Evolutionary conservation across 2,329 filamentous ascomycete genomes (phyloP).

Genomic region (Fusarium miscanthi): DNA sequence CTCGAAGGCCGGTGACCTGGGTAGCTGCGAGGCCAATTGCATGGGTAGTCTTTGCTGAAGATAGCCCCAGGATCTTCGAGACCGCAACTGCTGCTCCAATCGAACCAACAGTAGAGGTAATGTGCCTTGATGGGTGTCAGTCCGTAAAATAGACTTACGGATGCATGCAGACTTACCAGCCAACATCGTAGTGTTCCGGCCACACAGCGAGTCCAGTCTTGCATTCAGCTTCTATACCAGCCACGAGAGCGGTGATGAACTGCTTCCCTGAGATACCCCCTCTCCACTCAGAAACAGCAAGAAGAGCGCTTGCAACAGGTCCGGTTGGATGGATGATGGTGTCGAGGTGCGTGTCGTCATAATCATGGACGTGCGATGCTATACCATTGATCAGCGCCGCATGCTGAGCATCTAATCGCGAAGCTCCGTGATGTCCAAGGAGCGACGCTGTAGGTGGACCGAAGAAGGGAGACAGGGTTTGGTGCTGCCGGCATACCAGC

Average conservation of each 20-base stretch:
- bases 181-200: slow-evolving; percentile 2
- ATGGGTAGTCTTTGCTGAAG: background rate
- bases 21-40: background rate
- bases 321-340: slow-evolving; percentile 3
- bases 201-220: background rate
- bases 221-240: slow-evolving; percentile 1
- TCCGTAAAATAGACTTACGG: rapidly evolving
- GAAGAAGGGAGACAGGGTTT: background rate
- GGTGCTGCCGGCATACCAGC: rapidly evolving
- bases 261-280: background rate
- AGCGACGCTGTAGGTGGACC: background rate
- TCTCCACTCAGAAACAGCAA: background rate
- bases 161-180: background rate
- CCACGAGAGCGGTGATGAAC: background rate
- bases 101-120: background rate
- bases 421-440: background rate
- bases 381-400: background rate
- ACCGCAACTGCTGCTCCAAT: background rate
- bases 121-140: background rate
- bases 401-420: background rate
- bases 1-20: background rate
- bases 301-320: background rate
- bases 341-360: slow-evolving; percentile 6
- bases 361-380: slow-evolving; percentile 9
- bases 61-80: background rate